Conservation (phyloP, 495 filamentous ascomycete species). For the Aspergillus carlsbadensis region DNA sequence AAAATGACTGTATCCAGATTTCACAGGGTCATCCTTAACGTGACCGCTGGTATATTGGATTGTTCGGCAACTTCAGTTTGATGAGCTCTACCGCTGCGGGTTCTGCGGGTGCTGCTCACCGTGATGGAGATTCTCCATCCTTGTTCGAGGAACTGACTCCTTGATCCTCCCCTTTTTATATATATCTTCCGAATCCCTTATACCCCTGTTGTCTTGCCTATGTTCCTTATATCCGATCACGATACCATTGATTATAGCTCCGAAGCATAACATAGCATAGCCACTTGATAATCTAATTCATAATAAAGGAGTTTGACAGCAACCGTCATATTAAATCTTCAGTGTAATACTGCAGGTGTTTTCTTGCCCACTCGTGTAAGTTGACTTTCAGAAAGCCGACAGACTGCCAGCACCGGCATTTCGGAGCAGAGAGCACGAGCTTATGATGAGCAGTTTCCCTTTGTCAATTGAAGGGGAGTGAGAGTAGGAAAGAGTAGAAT, state of each 20-base stretch:
- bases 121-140: neutral
- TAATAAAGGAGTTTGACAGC: slow-evolving; percentile 10
- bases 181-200: slow-evolving; percentile 6
- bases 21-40: neutral
- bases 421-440: too few species aligned
- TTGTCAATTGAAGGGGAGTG: too few species aligned
- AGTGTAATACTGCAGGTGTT: too few species aligned
- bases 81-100: slow-evolving; percentile 28
- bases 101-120: slow-evolving; percentile 22
- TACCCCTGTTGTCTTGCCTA: neutral
- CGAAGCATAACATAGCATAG: slow-evolving; percentile 20
- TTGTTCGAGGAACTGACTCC: neutral
- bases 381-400: too few species aligned
- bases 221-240: slow-evolving; percentile 9
- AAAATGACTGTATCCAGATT: slow-evolving; percentile 2
- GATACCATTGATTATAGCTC: slow-evolving; percentile 16
- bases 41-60: neutral
- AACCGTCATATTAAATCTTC: neutral
- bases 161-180: slow-evolving; percentile 1
- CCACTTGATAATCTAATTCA: slow-evolving; percentile 16
- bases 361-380: too few species aligned
- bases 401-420: too few species aligned
- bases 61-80: neutral
- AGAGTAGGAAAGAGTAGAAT: too few species aligned
- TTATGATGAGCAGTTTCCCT: too few species aligned